These are phyloP conservation scores for Penicillium hesseltinei DNA, from an alignment of 2,329 filamentous ascomycete species.

Conservation along the genomic window DNA sequence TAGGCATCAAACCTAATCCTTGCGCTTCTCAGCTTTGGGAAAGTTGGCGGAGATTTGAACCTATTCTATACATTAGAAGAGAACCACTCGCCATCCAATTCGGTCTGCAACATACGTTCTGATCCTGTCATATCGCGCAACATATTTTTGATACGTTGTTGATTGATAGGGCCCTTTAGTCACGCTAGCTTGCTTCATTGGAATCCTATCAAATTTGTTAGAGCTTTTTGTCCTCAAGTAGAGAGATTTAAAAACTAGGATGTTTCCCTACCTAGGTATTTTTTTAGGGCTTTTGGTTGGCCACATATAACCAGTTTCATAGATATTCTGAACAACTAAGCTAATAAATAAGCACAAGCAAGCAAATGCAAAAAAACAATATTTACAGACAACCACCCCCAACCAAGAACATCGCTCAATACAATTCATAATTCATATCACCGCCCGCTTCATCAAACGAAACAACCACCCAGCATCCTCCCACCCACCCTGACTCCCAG, in stretches of 20 bases:
- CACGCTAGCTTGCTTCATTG: constrained; percentile 6
- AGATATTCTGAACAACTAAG: background rate
- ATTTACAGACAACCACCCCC: constrained; percentile 2
- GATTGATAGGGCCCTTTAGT: background rate
- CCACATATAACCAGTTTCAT: background rate
- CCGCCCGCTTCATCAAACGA: constrained; percentile 48
- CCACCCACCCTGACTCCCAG: constrained; percentile 51
- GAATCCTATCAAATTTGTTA: constrained; percentile 6
- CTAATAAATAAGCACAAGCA: background rate
- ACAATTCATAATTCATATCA: constrained; percentile 24
- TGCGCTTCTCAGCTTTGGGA: background rate
- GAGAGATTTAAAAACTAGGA: background rate
- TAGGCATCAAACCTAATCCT: background rate
- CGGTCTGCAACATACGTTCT: background rate
- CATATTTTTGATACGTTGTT: background rate
- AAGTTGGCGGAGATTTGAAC: background rate
- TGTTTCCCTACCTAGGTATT: background rate
- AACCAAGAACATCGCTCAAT: background rate
- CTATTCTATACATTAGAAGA: background rate
- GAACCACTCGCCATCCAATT: background rate
- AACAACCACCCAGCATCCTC: constrained; percentile 59
- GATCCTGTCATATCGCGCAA: background rate
- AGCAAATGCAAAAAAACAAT: background rate
- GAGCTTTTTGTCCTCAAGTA: background rate
- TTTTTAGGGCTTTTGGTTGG: background rate